phyloP scores from a whole-genome alignment of 2,329 filamentous ascomycete genomes.

The Venturiaceae sp. region DNA sequence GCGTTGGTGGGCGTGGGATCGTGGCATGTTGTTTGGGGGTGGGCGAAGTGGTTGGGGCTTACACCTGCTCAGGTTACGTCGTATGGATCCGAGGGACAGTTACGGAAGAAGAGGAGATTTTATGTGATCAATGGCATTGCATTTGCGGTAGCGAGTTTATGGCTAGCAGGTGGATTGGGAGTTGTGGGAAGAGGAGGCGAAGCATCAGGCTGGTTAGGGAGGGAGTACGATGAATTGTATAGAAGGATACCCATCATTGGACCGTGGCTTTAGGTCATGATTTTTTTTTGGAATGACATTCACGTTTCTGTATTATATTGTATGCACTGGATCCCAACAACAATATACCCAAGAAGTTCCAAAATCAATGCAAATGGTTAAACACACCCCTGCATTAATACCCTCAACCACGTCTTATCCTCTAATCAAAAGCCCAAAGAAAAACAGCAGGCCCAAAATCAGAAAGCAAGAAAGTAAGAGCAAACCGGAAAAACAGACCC shows the following conservation, averaged over 20 bases:
- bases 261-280: conserved; percentile 37
- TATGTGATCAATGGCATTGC: conserved; percentile 60
- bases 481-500: too few relatives aligned
- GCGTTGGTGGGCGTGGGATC: conserved; percentile 57
- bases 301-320: too few relatives aligned
- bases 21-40: conserved; percentile 76
- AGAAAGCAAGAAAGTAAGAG: too few relatives aligned
- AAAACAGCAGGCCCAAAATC: too few relatives aligned
- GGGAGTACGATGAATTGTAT: conserved; percentile 69
- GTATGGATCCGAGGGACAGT: conserved; percentile 37
- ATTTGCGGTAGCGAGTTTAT: conserved; percentile 51
- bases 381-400: too few relatives aligned
- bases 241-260: conserved; percentile 48
- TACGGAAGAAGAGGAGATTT: conserved; percentile 55
- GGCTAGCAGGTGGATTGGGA: conserved; percentile 73
- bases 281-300: too few relatives aligned
- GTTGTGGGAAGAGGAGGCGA: conserved; percentile 64
- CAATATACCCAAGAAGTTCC: too few relatives aligned
- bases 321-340: background rate
- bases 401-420: too few relatives aligned
- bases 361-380: too few relatives aligned
- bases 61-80: conserved; percentile 46
- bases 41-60: conserved; percentile 68
- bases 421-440: too few relatives aligned
- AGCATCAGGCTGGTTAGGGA: conserved; percentile 69